Evolutionary conservation across 2,329 filamentous ascomycete genomes (phyloP), one percentile per base, ranked within the genome.

Genomic region (Fusarium nematophilum): DNA sequence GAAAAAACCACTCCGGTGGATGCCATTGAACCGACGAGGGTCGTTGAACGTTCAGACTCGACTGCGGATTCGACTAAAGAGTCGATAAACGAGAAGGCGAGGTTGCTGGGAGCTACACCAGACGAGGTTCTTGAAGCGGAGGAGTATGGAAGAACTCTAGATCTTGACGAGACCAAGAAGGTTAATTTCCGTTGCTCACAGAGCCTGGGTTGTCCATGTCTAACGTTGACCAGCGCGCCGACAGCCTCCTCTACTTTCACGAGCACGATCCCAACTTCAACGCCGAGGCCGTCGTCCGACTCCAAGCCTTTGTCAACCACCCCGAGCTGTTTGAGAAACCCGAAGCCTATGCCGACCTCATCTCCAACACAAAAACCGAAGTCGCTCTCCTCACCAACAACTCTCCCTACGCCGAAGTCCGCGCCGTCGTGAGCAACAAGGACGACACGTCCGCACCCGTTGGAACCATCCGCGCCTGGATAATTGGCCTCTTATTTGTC

Each of bases 391-490:
- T 84, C 57, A 80, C 76, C 18, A 81, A 80, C 64, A 81, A 84
- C 69, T 83, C 80, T 9, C 84, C 84, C 1, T 86, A 86, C 62
- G 76, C 83, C 18, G 81, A 85, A 65, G 82, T 84, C 5, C 80
- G 82, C 14, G 79, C 82, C 8, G 80, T 84, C 2, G 81, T 84
- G 13, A 80, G 81, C 64, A 84, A 85, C 62, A 78, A 81, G 27
- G 84, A 86, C 59, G 79, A 83, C 52, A 77, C 81, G 0, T 69
- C 61, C 0, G 70, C 73, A 3, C 82, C 83, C 79, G 83, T 75
- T 67, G 85, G 42, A 1, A 86, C 84, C 0, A 78, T 86, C 15
- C 78, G 83, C 0, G 78, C 79, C 9, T 85, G 82, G 82, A 62
- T 70, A 7, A 79, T 85, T 6, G 83, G 82, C 2, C 63, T 81